Evolutionary conservation across 2,329 filamentous ascomycete species (phyloP).

Genomic region (Fusarium goolgardi): DNA sequence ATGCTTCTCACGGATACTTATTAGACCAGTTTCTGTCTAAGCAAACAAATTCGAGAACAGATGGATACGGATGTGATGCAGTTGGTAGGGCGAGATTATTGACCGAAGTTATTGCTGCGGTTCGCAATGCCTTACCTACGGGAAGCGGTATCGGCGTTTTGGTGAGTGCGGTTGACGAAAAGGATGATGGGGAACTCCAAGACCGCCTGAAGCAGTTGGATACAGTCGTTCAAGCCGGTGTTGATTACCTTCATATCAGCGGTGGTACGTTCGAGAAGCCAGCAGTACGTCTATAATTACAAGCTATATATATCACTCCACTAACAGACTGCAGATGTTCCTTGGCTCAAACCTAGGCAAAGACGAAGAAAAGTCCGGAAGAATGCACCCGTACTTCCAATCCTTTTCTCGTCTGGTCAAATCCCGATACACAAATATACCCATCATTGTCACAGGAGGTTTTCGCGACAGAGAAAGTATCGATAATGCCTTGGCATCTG

Average conservation of each 20-base stretch:
- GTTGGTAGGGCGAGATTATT: not conserved
- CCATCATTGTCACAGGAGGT: not conserved
- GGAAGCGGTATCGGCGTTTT: not conserved
- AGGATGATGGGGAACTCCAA: not conserved
- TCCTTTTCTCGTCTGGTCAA: not conserved
- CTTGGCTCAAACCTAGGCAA: not conserved
- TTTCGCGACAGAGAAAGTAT: not conserved
- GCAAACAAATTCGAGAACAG: not conserved
- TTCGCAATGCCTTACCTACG: not conserved
- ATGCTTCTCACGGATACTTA: conserved; percentile 3
- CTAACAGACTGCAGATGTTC: not conserved
- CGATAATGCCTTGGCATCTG: not conserved
- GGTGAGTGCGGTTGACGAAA: not conserved
- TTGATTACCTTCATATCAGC: not conserved
- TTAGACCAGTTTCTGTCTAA: not conserved
- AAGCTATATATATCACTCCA: not conserved
- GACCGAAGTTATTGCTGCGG: not conserved
- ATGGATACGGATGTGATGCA: not conserved
- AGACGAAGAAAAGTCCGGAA: not conserved
- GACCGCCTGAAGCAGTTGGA: not conserved
- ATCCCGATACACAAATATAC: not conserved
- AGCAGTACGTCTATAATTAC: not conserved
- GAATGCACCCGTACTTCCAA: not conserved
- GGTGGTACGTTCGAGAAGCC: not conserved
- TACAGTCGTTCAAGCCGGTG: not conserved